Evolutionary conservation across 805 yeast genomes (phyloP), one percentile per base, ranked within the genome.

Genomic region (Wickerhamiella spandovensis): DNA sequence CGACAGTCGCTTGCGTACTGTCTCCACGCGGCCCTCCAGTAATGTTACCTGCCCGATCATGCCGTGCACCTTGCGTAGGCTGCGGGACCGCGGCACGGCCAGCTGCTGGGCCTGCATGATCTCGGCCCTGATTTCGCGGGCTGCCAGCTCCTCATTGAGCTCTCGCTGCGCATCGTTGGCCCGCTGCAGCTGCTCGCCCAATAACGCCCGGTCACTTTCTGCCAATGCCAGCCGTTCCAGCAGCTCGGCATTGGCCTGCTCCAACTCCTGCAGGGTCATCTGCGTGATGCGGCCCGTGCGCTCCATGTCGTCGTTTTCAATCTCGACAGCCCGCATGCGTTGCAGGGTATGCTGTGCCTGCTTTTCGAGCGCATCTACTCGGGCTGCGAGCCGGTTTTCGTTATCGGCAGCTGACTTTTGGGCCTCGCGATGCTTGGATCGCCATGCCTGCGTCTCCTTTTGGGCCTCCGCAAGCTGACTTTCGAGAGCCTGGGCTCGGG

Each of bases 291-390:
- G 55, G 41, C 69, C 75, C 28, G 61, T 65, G 43, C 70, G 69
- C 54, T 72, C 76, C 55, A 70, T 62, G 50, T 66, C 70, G 51
- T 73, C 77, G 54, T 71, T 70, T 28, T 62, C 54, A 47, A 68
- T 69, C 58, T 73, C 77, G 17, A 71, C 66, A 23, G 72, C 71
- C 15, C 70, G 64, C 30, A 72, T 55, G 38, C 63, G 64, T 20
- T 43, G 45, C 20, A 24, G 68, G 67, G 17, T 51, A 53, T 15
- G 61, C 7, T 15, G 8, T 15, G 39, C 20, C 39, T 35, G 39
- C 6, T 35, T 17, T 17, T 35, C 59, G 23, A 67, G 53, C 9
- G 68, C 72, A 12, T 55, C 58, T n/a, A 35, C n/a, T 32, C 64
- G 58, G 6, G 17, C 39, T 2, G 44, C 21, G 10, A 49, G 48